Base-by-base conservation (phyloP, 345 rosid genomes). In the Punica granatum region DNA sequence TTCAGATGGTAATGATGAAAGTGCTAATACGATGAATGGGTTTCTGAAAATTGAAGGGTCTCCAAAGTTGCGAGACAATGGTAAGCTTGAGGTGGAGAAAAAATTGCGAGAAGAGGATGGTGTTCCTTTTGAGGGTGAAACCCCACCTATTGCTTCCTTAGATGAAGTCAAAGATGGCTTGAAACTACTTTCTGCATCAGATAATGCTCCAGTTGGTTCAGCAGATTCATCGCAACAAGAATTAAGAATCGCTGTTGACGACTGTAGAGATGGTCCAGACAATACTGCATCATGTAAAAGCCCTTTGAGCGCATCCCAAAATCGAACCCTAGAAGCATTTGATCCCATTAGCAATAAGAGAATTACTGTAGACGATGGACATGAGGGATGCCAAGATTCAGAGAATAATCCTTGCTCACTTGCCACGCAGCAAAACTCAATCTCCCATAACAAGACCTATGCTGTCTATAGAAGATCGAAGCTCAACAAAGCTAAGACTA, bases 401-500 rank as follows among this genome's bases (percentile, higher is more conserved):
- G 80, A 75, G 28, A 36, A 54, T 51, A 53, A 64, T 59, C 43
- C 61, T 49, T 36, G 51, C 41, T 36, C 64, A 28, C 63, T 60
- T 67, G 70, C 84, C 68, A 66, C 65, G 58, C 60, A 78, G 61
- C 76, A 76, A 65, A 80, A 76, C 41, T 51, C 82, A 37, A 78
- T 49, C 62, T 72, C 74, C 44, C 72, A 44, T 4, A 86, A 75
- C 83, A 88, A 81, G 79, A 84, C 83, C 90, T 89, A 77, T 79
- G 88, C 76, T 73, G 99, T 94, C 58, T 94, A 94, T 77, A 83
- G 75, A 81, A 89, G 99, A 76, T 82, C 75, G 33, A 94, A 86
- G 79, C 69, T 80, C 41, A 77, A 69, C 26, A 91, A 81, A 76
- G 74, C 77, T 66, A 86, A 71, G 71, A 79, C 67, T 44, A 80